phyloP scores from a whole-genome alignment of 495 filamentous ascomycete genomes.

The Rusavskia elegans region DNA sequence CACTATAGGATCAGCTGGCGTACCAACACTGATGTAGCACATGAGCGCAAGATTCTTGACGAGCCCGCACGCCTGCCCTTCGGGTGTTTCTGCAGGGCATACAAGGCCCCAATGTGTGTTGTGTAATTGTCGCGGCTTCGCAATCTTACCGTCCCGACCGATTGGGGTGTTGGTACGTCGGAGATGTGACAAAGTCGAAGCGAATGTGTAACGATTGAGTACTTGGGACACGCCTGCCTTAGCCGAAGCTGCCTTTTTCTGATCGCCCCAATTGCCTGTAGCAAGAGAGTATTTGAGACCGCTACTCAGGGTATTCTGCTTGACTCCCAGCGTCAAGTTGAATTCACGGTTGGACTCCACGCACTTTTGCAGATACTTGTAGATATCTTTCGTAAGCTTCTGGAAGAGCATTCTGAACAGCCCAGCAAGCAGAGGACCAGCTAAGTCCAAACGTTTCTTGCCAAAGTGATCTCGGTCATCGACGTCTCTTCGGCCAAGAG shows the following conservation, averaged over 20 bases:
- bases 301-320: constrained; percentile 78
- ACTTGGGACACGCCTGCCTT: constrained; percentile 98
- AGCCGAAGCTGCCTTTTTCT: constrained; percentile 88
- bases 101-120: constrained; percentile 98
- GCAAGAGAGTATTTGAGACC: constrained; percentile 92
- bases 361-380: constrained; percentile 75
- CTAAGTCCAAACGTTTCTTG: constrained; percentile 93
- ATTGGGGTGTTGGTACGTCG: constrained; percentile 95
- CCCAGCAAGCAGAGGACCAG: constrained; percentile 82
- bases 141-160: constrained; percentile 93
- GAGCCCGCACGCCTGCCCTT: constrained; percentile 95
- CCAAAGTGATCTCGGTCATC: constrained; percentile 98
- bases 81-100: constrained; percentile 92
- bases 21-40: constrained; percentile 93
- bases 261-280: constrained; percentile 99
- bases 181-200: constrained; percentile 90
- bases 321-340: constrained; percentile 75
- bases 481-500: constrained; percentile 74
- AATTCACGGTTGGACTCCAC: constrained; percentile 81
- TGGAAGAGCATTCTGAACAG: constrained; percentile 81
- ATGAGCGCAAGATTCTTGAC: constrained; percentile 97
- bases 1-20: constrained; percentile 72
- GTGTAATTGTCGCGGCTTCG: constrained; percentile 93
- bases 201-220: constrained; percentile 92
- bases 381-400: constrained; percentile 75